A percentile compares a stretch with the other conserved stretches of the same genome.
Evolutionary conservation across 2,329 filamentous ascomycete genomes (phyloP).

Genomic region (Fusarium verrucosum): DNA sequence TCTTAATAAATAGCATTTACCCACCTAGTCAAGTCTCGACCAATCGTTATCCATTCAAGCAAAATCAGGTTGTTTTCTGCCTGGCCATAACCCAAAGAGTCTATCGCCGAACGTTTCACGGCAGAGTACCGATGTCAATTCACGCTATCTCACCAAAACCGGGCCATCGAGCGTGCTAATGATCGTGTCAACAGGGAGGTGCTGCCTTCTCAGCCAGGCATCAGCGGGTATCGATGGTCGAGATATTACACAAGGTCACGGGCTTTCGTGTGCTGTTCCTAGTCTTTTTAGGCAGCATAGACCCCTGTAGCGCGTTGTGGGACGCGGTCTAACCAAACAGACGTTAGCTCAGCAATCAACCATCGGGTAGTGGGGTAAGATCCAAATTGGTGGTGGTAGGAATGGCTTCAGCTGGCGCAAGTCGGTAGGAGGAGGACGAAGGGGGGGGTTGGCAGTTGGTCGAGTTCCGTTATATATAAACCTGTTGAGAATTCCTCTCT

Average conservation of each 20-base stretch:
- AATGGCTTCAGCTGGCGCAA: slow-evolving; percentile 30
- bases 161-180: slow-evolving; percentile 19
- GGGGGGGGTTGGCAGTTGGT: not conserved
- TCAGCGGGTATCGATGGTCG: slow-evolving; percentile 18
- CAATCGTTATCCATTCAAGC: not conserved
- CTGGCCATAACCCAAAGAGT: slow-evolving; percentile 15
- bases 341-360: slow-evolving; percentile 13
- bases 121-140: slow-evolving; percentile 12
- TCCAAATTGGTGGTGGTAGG: not conserved
- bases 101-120: slow-evolving; percentile 14
- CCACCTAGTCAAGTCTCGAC: not conserved
- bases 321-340: slow-evolving; percentile 21
- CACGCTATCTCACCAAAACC: slow-evolving; percentile 25
- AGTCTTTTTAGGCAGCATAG: slow-evolving; percentile 40
- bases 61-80: slow-evolving; percentile 20
- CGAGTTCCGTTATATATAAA: slow-evolving; percentile 33
- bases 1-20: not conserved
- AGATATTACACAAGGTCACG: slow-evolving; percentile 27
- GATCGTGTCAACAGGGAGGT: not conserved
- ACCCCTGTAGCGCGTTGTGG: slow-evolving; percentile 27
- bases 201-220: slow-evolving; percentile 33
- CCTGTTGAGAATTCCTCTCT: slow-evolving; percentile 4
- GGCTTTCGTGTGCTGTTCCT: slow-evolving; percentile 37
- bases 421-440: not conserved
- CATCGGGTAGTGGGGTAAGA: slow-evolving; percentile 12